These are phyloP conservation scores for Collybiopsis luxurians DNA, from an alignment of 768 basidiomycete genomes.

Conservation along the genomic window DNA sequence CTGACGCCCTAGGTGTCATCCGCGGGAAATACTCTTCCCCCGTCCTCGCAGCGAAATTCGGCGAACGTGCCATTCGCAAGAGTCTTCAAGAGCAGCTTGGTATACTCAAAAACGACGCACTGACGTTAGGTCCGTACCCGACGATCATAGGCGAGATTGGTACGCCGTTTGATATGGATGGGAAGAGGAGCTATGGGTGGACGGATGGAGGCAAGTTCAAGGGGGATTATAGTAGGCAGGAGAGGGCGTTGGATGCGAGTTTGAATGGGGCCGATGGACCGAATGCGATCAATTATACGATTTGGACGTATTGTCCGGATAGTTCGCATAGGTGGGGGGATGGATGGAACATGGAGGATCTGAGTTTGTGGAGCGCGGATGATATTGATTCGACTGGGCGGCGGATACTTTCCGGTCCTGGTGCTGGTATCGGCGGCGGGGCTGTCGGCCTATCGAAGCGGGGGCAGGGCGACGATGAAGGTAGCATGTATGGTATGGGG, in stretches of 20 bases:
- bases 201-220: slow-evolving; percentile 61
- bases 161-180: slow-evolving; percentile 92
- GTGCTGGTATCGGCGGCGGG: too few relatives aligned
- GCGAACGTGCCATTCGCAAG: slow-evolving; percentile 78
- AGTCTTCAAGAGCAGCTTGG: slow-evolving; percentile 82
- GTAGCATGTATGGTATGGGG: slow-evolving; percentile 20
- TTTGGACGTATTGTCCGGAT: slow-evolving; percentile 89
- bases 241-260: slow-evolving; percentile 85
- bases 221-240: slow-evolving; percentile 77
- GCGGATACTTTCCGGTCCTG: too few relatives aligned
- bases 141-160: slow-evolving; percentile 97
- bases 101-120: slow-evolving; percentile 71
- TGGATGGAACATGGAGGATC: slow-evolving; percentile 95
- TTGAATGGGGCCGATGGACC: slow-evolving; percentile 74
- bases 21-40: slow-evolving; percentile 74
- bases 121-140: slow-evolving; percentile 69
- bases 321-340: slow-evolving; percentile 89
- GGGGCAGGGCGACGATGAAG: slow-evolving; percentile 21
- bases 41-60: slow-evolving; percentile 74
- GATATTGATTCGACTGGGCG: slow-evolving; percentile 44
- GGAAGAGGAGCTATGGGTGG: slow-evolving; percentile 80
- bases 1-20: slow-evolving; percentile 90
- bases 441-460: too few relatives aligned
- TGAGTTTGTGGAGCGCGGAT: slow-evolving; percentile 83
- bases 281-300: slow-evolving; percentile 74